A percentile compares a stretch with the other conserved stretches of the same genome.
phyloP scores from a whole-genome alignment of 2,329 filamentous ascomycete species.

The Stylonectria norvegica region DNA sequence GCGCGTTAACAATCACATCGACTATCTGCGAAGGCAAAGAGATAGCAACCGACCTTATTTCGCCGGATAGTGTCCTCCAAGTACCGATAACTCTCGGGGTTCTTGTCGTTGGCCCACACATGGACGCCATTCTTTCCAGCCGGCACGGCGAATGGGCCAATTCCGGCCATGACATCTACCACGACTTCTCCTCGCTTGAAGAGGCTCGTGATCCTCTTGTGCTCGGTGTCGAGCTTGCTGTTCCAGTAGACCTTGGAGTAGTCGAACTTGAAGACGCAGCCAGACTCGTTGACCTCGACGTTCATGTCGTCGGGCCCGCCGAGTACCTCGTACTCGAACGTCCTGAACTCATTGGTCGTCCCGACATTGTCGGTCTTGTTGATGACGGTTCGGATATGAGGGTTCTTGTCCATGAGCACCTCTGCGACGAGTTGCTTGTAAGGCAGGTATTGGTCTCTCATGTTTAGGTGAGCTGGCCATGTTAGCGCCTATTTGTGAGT shows the following conservation, averaged over 20 bases:
- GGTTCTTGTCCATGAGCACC: slow-evolving; percentile 87
- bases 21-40: neutral
- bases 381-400: slow-evolving; percentile 79
- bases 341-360: slow-evolving; percentile 78
- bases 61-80: slow-evolving; percentile 65
- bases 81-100: slow-evolving; percentile 78
- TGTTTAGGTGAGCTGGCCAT: slow-evolving; percentile 75
- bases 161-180: slow-evolving; percentile 95
- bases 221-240: slow-evolving; percentile 83
- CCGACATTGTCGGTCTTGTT: slow-evolving; percentile 93
- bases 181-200: slow-evolving; percentile 86
- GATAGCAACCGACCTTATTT: slow-evolving; percentile 65
- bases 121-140: slow-evolving; percentile 88
- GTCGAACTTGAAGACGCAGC: slow-evolving; percentile 87
- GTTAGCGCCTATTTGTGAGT: slow-evolving; percentile 2
- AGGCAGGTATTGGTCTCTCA: slow-evolving; percentile 75
- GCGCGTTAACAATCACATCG: slow-evolving; percentile 9
- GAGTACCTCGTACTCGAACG: slow-evolving; percentile 88
- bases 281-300: slow-evolving; percentile 77
- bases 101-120: slow-evolving; percentile 96
- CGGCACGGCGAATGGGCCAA: slow-evolving; percentile 91
- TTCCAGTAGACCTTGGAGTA: slow-evolving; percentile 99
- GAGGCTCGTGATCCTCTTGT: slow-evolving; percentile 70
- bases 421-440: slow-evolving; percentile 85
- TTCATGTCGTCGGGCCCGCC: slow-evolving; percentile 78